Evolutionary conservation across 1,139 yeast species (phyloP).

Genomic region (Torulaspora pretoriensis): DNA sequence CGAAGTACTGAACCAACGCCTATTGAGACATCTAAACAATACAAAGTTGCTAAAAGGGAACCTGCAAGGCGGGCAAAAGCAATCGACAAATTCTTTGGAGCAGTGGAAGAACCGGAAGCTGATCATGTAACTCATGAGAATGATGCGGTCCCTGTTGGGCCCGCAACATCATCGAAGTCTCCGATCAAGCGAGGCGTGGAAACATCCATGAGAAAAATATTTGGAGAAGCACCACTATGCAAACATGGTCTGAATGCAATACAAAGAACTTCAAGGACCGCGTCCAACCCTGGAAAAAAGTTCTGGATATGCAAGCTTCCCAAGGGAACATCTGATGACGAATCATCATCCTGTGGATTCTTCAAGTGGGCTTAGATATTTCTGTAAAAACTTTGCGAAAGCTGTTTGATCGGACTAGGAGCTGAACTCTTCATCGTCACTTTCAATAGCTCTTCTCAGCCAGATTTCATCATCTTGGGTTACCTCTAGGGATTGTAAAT

Average conservation of each 20-base stretch:
- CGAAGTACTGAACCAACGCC: not conserved
- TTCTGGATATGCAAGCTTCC: constrained; percentile 57
- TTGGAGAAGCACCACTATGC: constrained; percentile 48
- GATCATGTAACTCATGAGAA: not conserved
- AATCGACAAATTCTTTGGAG: constrained; percentile 19
- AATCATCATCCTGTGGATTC: constrained; percentile 38
- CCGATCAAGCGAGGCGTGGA: not conserved
- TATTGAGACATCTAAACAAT: not conserved
- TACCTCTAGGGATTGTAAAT: constrained; percentile 16
- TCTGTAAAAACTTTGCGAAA: too few relatives aligned
- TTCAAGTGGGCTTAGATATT: constrained; percentile 38
- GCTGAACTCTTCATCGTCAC: constrained; percentile 17
- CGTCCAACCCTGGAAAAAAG: constrained; percentile 47
- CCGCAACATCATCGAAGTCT: not conserved
- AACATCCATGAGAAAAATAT: constrained; percentile 19
- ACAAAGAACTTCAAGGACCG: constrained; percentile 47
- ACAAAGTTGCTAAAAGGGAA: constrained; percentile 5
- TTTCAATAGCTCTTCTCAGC: constrained; percentile 27
- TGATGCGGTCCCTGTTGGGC: not conserved
- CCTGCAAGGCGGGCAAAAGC: constrained; percentile 5
- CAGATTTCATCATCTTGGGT: constrained; percentile 30
- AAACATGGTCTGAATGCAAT: constrained; percentile 48
- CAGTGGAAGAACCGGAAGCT: not conserved
- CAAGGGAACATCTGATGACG: constrained; percentile 31
- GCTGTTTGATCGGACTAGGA: not conserved